A percentile compares a stretch with the other conserved stretches of the same genome.
These are phyloP conservation scores for Lodderomyces metapsilosis DNA, from an alignment of 1,139 yeast genomes.

Conservation along the genomic window DNA sequence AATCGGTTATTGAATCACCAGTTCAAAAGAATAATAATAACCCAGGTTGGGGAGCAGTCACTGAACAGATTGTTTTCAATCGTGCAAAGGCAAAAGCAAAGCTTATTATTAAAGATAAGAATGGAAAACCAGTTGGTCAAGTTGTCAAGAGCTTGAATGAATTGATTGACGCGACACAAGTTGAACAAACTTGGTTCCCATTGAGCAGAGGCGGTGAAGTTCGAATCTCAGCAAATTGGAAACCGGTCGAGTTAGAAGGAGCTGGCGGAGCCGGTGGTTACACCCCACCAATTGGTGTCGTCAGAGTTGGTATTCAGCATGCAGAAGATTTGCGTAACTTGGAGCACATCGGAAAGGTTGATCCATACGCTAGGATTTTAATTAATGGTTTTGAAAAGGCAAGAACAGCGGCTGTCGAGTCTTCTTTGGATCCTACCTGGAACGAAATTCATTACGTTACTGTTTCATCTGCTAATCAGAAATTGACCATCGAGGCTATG, in stretches of 20 bases:
- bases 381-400: slow-evolving; percentile 75
- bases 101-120: slow-evolving; percentile 62
- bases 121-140: slow-evolving; percentile 57
- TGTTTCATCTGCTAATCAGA: slow-evolving; percentile 78
- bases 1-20: slow-evolving; percentile 55
- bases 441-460: slow-evolving; percentile 81
- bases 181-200: slow-evolving; percentile 75
- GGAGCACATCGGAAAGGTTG: slow-evolving; percentile 86
- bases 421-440: slow-evolving; percentile 80
- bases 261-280: slow-evolving; percentile 74
- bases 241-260: slow-evolving; percentile 72
- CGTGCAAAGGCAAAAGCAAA: slow-evolving; percentile 68
- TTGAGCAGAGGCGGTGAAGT: slow-evolving; percentile 71
- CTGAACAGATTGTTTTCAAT: slow-evolving; percentile 74
- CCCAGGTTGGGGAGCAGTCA: slow-evolving; percentile 65
- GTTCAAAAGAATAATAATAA: slow-evolving; percentile 59
- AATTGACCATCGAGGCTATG: slow-evolving; percentile 83
- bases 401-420: slow-evolving; percentile 70
- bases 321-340: slow-evolving; percentile 78
- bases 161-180: slow-evolving; percentile 73
- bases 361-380: slow-evolving; percentile 83
- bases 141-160: slow-evolving; percentile 65
- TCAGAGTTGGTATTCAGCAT: slow-evolving; percentile 68
- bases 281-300: slow-evolving; percentile 89
- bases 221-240: slow-evolving; percentile 72